A percentile compares a stretch with the other conserved stretches of the same genome.
Evolutionary conservation across 106 monocot species (phyloP).

Genomic region (Dendrobium chrysotoxum): DNA sequence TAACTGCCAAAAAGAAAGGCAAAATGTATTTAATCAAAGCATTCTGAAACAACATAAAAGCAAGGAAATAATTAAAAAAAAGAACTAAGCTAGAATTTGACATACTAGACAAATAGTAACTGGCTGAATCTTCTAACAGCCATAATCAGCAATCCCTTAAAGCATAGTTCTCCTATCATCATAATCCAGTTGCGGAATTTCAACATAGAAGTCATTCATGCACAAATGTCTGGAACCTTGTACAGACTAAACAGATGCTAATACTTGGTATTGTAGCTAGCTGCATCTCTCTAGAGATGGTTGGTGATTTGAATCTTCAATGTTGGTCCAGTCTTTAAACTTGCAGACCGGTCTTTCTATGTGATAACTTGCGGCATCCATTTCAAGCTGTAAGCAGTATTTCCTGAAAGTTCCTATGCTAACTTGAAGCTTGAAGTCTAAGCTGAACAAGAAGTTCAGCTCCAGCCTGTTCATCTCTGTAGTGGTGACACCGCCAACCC

Average conservation of each 20-base stretch:
- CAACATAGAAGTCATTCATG: neutral
- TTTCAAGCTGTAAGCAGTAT: slow-evolving; percentile 49
- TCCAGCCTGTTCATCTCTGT: slow-evolving; percentile 61
- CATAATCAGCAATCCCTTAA: no score
- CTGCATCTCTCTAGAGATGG: slow-evolving; percentile 24
- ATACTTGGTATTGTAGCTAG: neutral
- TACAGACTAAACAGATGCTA: neutral
- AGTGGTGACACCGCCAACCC: slow-evolving; percentile 61
- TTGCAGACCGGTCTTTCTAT: slow-evolving; percentile 39
- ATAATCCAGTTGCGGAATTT: neutral
- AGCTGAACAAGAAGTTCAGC: slow-evolving; percentile 47
- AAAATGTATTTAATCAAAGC: no score
- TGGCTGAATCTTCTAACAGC: no score
- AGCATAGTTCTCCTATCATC: no score
- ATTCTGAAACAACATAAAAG: no score
- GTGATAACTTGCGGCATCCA: slow-evolving; percentile 20
- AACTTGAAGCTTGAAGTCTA: slow-evolving; percentile 72
- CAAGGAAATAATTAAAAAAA: no score
- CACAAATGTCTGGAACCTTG: neutral
- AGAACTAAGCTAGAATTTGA: no score
- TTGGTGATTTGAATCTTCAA: slow-evolving; percentile 28
- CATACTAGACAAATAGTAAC: no score
- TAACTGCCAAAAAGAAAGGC: no score
- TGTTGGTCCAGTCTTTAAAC: slow-evolving; percentile 9
- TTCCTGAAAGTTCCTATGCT: slow-evolving; percentile 31